A percentile compares a stretch with the other conserved stretches of the same genome.
These are phyloP conservation scores for Phytopythium vexans DNA, from an alignment of 352 stramenopile species.

Conservation along the genomic window DNA sequence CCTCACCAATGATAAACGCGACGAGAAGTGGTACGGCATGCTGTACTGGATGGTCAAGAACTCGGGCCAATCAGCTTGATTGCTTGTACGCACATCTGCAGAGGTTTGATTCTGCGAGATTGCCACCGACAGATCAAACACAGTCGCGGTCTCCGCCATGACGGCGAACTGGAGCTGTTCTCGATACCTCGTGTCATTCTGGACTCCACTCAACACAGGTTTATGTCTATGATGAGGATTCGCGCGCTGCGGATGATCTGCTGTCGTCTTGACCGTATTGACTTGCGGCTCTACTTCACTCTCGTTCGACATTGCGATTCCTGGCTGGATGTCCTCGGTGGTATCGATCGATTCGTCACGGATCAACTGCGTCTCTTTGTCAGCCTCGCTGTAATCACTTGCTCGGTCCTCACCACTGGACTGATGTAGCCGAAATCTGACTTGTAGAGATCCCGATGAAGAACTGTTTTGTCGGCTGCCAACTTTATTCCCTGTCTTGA, in stretches of 20 bases:
- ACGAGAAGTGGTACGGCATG: conserved; percentile 21
- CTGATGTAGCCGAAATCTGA: conserved; percentile 18
- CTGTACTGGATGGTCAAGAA: conserved; percentile 21
- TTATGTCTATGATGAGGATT: not conserved
- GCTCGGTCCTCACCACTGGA: not conserved
- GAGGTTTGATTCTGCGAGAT: not conserved
- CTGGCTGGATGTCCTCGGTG: conserved; percentile 2
- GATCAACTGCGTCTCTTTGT: too few species aligned
- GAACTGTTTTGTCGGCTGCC: conserved; percentile 1
- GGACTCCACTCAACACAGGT: not conserved
- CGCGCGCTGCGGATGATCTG: too few species aligned
- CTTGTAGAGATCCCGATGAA: conserved; percentile 9
- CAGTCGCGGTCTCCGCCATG: conserved; percentile 15
- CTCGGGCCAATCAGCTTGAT: not conserved
- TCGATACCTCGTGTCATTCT: not conserved
- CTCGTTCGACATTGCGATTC: conserved; percentile 5
- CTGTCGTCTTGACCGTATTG: too few species aligned
- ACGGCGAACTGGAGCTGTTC: conserved; percentile 20
- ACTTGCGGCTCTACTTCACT: not conserved
- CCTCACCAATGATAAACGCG: not conserved
- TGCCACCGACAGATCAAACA: not conserved
- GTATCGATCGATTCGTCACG: not conserved
- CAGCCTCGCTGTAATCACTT: too few species aligned
- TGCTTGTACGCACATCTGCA: not conserved
- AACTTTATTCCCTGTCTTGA: conserved; percentile 6